phyloP scores from a whole-genome alignment of 208 protist genomes.

The Trypanosoma melophagium region DNA sequence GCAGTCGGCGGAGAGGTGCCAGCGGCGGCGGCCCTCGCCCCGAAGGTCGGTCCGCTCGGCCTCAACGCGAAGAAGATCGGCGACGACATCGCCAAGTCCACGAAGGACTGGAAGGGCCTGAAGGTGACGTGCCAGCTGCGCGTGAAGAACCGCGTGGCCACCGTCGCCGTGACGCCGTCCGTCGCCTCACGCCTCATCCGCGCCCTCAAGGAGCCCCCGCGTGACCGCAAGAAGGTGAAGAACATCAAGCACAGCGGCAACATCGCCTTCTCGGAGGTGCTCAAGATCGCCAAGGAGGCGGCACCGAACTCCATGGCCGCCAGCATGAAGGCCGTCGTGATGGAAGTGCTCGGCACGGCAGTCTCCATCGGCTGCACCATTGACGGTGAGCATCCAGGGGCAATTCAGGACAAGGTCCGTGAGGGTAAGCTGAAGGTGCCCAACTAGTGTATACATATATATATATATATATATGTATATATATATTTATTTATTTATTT shows the following conservation, averaged over 20 bases:
- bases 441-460: slow-evolving; percentile 35
- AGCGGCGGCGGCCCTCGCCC: slow-evolving; percentile 96
- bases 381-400: slow-evolving; percentile 93
- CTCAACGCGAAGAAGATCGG: slow-evolving; percentile 99
- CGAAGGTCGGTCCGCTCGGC: slow-evolving; percentile 99
- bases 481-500: slow-evolving; percentile 4
- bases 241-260: slow-evolving; percentile 99
- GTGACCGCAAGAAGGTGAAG: slow-evolving; percentile 99
- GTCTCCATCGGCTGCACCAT: slow-evolving; percentile 98
- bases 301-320: slow-evolving; percentile 94
- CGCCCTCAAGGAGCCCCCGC: slow-evolving; percentile 98
- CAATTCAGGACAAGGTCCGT: slow-evolving; percentile 93
- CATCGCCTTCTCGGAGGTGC: slow-evolving; percentile 96
- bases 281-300: slow-evolving; percentile 97
- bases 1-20: slow-evolving; percentile 98
- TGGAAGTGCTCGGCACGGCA: slow-evolving; percentile 99
- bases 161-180: slow-evolving; percentile 95
- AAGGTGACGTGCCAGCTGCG: slow-evolving; percentile 97
- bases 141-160: slow-evolving; percentile 98
- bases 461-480: slow-evolving; percentile 6
- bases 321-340: slow-evolving; percentile 94
- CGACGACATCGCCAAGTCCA: slow-evolving; percentile 99
- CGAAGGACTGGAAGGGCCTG: slow-evolving; percentile 99
- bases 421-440: slow-evolving; percentile 93
- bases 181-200: slow-evolving; percentile 97